Evolutionary conservation across 106 monocot species (phyloP), one percentile per base, ranked within the genome.

Genomic region (Dioscorea zingiberensis): DNA sequence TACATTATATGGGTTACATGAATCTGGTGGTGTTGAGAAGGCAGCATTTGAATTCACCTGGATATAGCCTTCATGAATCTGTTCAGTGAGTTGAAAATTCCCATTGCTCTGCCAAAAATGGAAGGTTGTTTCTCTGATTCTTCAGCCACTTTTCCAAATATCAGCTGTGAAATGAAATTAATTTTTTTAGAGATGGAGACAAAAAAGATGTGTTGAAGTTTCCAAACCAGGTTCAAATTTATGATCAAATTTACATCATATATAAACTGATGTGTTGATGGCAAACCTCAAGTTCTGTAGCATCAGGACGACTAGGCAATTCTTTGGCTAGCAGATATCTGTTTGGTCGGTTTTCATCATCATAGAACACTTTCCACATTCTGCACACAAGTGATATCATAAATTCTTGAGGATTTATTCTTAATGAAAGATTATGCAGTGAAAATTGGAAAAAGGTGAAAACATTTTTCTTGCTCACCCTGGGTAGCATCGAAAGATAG

Each of bases 351-450:
- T 82, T 79, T 25, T 69, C 72, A 65, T 97, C 95, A 82, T 91
- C 91, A 73, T 83, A 97, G 63, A 91, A 95, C 62, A 95, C 91
- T 74, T 91, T 95, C 95, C 95, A 95, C 73, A 85, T 74, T 55
- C 95, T 95, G 78, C 19, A 25, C n/a, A n/a, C n/a, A 6, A 54
- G 73, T 30, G 58, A 15, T 47, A 65, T 27, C 47, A 55, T 65
- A 12, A 13, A 30, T 17, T 22, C n/a, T 22, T 7, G 0, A 38
- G n/a, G n/a, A n/a, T n/a, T n/a, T 38, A 8, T 38, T 0, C 4
- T 38, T 38, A 38, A 38, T 1, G 38, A 38, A 2, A 38, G 38
- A 38, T 38, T 38, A 38, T 2, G 38, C 10, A 38, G 9, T 38
- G 4, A 1, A 38, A 38, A 38, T 38, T 38, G 38, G 38, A 38